Conservation (phyloP, 2,329 filamentous ascomycete genomes). For the Geosmithia putterillii region DNA sequence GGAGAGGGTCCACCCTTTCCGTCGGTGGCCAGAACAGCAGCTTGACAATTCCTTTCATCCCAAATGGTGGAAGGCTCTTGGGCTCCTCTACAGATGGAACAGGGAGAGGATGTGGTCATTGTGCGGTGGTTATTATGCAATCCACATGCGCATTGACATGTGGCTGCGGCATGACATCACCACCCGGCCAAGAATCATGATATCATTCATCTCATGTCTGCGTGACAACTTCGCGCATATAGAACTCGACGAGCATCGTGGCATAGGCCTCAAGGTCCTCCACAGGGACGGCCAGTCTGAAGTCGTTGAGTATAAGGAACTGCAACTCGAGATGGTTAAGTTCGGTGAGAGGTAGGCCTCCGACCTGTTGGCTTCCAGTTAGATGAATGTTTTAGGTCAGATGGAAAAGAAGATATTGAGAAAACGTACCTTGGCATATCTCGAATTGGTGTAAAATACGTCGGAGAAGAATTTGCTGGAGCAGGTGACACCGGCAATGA, state of each 20-base stretch:
- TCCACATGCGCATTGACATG: too few relatives aligned
- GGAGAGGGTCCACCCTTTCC: too few relatives aligned
- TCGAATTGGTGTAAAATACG: slow-evolving; percentile 97
- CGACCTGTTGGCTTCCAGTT: slow-evolving; percentile 72
- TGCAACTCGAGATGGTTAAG: slow-evolving; percentile 94
- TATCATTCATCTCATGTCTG: not conserved
- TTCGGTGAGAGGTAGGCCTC: slow-evolving; percentile 80
- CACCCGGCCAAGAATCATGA: too few relatives aligned
- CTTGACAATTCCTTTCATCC: too few relatives aligned
- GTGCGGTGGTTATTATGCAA: too few relatives aligned
- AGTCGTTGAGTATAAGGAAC: slow-evolving; percentile 91
- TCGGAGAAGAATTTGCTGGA: slow-evolving; percentile 99
- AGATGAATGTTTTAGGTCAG: slow-evolving; percentile 3
- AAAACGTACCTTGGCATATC: slow-evolving; percentile 84
- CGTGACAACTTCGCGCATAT: slow-evolving; percentile 64
- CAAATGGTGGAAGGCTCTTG: too few relatives aligned
- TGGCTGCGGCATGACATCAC: too few relatives aligned
- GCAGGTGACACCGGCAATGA: slow-evolving; percentile 94
- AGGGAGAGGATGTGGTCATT: too few relatives aligned
- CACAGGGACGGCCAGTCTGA: slow-evolving; percentile 81
- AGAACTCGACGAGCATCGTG: slow-evolving; percentile 97
- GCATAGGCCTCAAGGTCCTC: slow-evolving; percentile 96
- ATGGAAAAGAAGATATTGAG: not conserved
- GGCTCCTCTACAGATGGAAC: too few relatives aligned
- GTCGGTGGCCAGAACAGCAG: too few relatives aligned